Percentiles rank a stretch among this genome's conserved stretches.
Conservation (phyloP, 371 early-diverging fungal species). For the Actinomortierella wolfii region DNA sequence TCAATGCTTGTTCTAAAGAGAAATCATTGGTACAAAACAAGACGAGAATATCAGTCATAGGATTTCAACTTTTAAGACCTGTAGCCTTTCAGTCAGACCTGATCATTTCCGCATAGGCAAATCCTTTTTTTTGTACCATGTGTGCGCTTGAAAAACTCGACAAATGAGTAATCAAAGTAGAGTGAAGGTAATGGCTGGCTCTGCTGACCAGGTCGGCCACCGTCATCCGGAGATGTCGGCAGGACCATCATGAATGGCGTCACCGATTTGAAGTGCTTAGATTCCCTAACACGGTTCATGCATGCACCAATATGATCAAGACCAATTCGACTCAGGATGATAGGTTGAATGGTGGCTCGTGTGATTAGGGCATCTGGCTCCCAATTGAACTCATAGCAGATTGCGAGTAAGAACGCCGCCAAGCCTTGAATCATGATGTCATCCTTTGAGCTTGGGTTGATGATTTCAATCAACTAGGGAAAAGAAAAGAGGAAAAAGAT, state of each 20-base stretch:
- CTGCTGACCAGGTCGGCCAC: conserved; percentile 23
- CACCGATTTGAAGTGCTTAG: conserved; percentile 77
- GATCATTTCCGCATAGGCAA: too few species aligned
- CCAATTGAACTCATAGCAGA: conserved; percentile 87
- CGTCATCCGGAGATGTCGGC: conserved; percentile 50
- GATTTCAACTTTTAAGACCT: too few species aligned
- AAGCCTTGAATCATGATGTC: conserved; percentile 89
- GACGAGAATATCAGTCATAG: not conserved
- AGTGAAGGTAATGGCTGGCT: conserved; percentile 50
- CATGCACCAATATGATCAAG: conserved; percentile 81
- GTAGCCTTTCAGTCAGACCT: too few species aligned
- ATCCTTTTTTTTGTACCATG: conserved; percentile 64
- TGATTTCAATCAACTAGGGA: conserved; percentile 82
- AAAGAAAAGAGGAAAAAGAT: not conserved
- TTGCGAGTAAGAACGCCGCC: conserved; percentile 84
- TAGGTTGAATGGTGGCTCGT: conserved; percentile 75
- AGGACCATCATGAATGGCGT: conserved; percentile 64
- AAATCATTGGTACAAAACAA: conserved; percentile 33
- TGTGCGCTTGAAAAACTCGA: conserved; percentile 79
- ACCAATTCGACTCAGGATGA: conserved; percentile 85
- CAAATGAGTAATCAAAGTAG: conserved; percentile 81
- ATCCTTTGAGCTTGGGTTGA: conserved; percentile 79
- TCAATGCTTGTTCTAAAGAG: conserved; percentile 47
- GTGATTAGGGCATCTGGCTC: conserved; percentile 74
- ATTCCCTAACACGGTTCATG: conserved; percentile 84